Percentiles rank a stretch among this genome's conserved stretches.
Conservation (phyloP, 208 protist species). For the Crithidia expoeki region DNA sequence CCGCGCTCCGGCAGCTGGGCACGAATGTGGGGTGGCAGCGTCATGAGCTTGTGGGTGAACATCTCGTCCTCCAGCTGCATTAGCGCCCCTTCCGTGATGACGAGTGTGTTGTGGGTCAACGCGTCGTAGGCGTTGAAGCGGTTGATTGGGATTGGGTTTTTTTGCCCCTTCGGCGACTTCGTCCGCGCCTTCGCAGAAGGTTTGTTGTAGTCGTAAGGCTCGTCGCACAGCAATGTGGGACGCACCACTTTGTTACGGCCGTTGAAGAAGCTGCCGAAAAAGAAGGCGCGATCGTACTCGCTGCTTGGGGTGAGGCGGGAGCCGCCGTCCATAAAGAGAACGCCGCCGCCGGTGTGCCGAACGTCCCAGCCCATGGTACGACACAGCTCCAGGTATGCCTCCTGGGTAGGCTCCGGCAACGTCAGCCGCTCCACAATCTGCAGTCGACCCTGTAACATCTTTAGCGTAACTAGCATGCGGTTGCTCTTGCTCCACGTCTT, state of each 20-base stretch:
- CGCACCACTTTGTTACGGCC: slow-evolving; percentile 91
- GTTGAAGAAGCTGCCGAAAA: slow-evolving; percentile 93
- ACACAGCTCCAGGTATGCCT: slow-evolving; percentile 81
- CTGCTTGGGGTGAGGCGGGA: slow-evolving; percentile 83
- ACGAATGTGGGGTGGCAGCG: slow-evolving; percentile 90
- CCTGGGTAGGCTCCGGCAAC: slow-evolving; percentile 80
- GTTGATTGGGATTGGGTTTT: slow-evolving; percentile 92
- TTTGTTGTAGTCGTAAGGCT: slow-evolving; percentile 89
- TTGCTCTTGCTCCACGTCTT: slow-evolving; percentile 89
- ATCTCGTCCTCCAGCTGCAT: slow-evolving; percentile 91
- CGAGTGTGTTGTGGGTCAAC: slow-evolving; percentile 80
- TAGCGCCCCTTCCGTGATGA: slow-evolving; percentile 89
- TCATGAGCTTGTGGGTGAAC: slow-evolving; percentile 80
- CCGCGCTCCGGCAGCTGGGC: slow-evolving; percentile 80
- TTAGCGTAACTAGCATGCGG: slow-evolving; percentile 88
- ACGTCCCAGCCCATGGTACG: slow-evolving; percentile 89
- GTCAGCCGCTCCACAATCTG: slow-evolving; percentile 87
- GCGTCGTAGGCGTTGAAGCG: slow-evolving; percentile 92
- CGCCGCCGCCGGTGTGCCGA: slow-evolving; percentile 85
- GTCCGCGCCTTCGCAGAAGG: slow-evolving; percentile 70
- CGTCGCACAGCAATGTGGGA: slow-evolving; percentile 86
- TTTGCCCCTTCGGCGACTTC: slow-evolving; percentile 87
- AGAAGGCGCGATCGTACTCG: slow-evolving; percentile 89
- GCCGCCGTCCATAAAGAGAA: slow-evolving; percentile 92
- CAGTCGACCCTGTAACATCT: slow-evolving; percentile 89